Base-by-base conservation (phyloP, 768 basidiomycete species). In the Crassisporium funariophilum region DNA sequence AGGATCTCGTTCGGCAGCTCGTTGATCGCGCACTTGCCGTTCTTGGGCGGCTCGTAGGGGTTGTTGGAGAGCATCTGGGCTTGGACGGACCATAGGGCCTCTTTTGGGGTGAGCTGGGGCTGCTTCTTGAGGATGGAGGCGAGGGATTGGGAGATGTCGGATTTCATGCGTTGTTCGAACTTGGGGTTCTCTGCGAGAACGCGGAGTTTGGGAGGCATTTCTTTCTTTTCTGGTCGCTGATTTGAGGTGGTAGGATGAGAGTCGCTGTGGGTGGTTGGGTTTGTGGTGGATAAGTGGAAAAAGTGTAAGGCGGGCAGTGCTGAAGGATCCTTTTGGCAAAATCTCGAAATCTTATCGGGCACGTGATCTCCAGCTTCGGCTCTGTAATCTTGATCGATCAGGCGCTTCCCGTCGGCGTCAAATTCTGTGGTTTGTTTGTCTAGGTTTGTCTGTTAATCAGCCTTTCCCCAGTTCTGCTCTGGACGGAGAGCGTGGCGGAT, bases 1-100 rank as follows among this genome's bases (percentile, higher is more conserved):
- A 84, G 71, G 19, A 84, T 66, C 55, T 84, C 82, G 13, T 74
- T 73, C 1, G 82, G 81, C 12, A 83, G 71, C 27, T 67, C 62
- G 45, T 82, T 77, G 24, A 83, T 69, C 1, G 72, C 77, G 50
- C 79, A 82, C 24, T 61, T 56, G 2, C 59, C 66, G 40, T 71
- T 68, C 17, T 60, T 61, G 0, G 78, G 78, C 9, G 79, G 75
- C 20, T 72, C 58, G 46, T 68, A 79, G 0, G 75, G 79, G 46
- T 79, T 80, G 55, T 78, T 72, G 21, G 56, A 50, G 24, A 76
- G 68, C 63, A 76, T 63, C 5, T 67, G 61, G 17, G 54, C 51
- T 5, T 68, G 60, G 20, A 71, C 66, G 50, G 64, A 56, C 15
- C 45, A 56, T 58, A 73, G 61, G 2, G 73, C 72, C 34, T 63